A percentile compares a stretch with the other conserved stretches of the same genome.
These are phyloP conservation scores for Solanum chilense DNA, from an alignment of 257 asterid genomes.

Conservation along the genomic window DNA sequence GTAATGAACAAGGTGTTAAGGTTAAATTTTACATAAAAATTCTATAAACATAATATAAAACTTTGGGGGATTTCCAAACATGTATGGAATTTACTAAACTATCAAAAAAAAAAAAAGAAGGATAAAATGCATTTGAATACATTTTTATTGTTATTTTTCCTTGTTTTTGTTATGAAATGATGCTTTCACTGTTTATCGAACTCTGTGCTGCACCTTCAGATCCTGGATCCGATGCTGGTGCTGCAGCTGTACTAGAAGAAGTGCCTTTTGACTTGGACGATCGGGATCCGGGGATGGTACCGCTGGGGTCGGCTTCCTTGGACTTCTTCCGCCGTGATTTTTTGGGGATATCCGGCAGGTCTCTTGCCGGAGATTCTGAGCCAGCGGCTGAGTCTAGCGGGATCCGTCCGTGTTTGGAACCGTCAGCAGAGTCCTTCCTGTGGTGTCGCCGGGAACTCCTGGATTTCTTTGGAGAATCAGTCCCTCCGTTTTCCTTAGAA, in stretches of 20 bases:
- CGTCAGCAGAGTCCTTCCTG: conserved; percentile 37
- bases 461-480: conserved; percentile 28
- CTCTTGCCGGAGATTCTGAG: conserved; percentile 17
- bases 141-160: background rate
- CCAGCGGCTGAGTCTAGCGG: conserved; percentile 11
- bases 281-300: conserved; percentile 2
- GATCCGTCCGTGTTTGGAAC: conserved; percentile 10
- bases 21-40: background rate
- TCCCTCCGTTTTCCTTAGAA: conserved; percentile 11
- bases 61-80: background rate
- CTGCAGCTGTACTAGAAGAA: background rate
- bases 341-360: conserved; percentile 30
- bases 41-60: background rate
- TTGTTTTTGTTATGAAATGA: background rate
- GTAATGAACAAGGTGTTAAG: background rate
- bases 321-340: conserved; percentile 37
- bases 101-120: background rate
- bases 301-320: conserved; percentile 13
- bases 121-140: background rate
- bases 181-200: background rate
- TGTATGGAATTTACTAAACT: background rate
- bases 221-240: conserved; percentile 1
- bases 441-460: conserved; percentile 38
- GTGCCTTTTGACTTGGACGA: conserved; percentile 14
- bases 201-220: background rate